Evolutionary conservation across 352 stramenopile species (phyloP).

Genomic region (Phytophthora cactorum): DNA sequence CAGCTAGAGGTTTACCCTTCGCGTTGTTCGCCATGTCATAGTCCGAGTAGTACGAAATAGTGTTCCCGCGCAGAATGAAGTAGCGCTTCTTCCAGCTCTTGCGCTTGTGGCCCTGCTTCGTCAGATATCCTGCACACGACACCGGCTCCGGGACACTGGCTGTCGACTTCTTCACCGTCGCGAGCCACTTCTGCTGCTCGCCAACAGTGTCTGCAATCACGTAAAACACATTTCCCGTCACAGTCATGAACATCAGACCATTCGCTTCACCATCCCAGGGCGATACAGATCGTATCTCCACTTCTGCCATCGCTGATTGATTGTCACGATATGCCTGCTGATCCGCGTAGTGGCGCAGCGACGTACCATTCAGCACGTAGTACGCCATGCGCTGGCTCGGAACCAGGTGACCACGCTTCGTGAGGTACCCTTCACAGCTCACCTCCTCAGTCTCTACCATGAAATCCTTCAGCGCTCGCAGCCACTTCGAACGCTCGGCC

Average conservation of each 20-base stretch:
- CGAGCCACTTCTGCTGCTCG: conserved; percentile 88
- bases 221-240: conserved; percentile 88
- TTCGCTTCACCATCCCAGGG: conserved; percentile 83
- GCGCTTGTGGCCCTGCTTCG: conserved; percentile 90
- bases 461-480: conserved; percentile 85
- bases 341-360: conserved; percentile 82
- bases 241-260: conserved; percentile 87
- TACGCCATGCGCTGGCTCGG: conserved; percentile 88
- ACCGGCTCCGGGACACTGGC: conserved; percentile 77
- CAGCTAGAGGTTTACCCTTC: conserved; percentile 79
- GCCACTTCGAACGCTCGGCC: conserved; percentile 74
- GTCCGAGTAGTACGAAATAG: conserved; percentile 85
- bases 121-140: conserved; percentile 84
- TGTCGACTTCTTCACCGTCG: conserved; percentile 73
- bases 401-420: conserved; percentile 85
- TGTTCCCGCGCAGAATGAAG: conserved; percentile 83
- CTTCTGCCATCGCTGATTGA: conserved; percentile 83
- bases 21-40: conserved; percentile 87
- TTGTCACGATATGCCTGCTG: conserved; percentile 88
- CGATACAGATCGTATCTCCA: conserved; percentile 80
- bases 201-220: conserved; percentile 73
- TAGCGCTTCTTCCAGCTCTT: conserved; percentile 93
- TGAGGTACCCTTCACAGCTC: conserved; percentile 88
- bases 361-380: conserved; percentile 87
- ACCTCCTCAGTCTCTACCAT: conserved; percentile 87